These are phyloP conservation scores for Tolypocladium cylindrosporum DNA, from an alignment of 2,329 filamentous ascomycete genomes.

Conservation along the genomic window DNA sequence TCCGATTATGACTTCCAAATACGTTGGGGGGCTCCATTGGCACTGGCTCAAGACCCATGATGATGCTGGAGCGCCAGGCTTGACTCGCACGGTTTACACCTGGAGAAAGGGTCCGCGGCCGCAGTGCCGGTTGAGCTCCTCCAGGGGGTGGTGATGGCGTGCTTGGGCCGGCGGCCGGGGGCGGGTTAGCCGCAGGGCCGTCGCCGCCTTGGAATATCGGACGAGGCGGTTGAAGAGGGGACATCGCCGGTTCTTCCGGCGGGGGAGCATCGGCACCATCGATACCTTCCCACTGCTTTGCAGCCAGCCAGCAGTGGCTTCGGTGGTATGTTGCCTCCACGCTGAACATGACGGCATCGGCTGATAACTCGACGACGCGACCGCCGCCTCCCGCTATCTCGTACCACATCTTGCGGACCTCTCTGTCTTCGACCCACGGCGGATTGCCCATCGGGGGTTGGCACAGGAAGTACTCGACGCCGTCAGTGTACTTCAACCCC, in stretches of 20 bases:
- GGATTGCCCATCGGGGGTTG: conserved; percentile 61
- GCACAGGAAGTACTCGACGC: conserved; percentile 75
- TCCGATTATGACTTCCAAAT: conserved; percentile 20
- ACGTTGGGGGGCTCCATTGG: conserved; percentile 22
- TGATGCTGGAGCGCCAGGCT: conserved; percentile 31
- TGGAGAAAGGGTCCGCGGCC: conserved; percentile 28
- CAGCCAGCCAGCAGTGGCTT: conserved; percentile 45
- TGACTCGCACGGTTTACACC: conserved; percentile 21
- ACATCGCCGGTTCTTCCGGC: conserved; percentile 22
- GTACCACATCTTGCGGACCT: conserved; percentile 63
- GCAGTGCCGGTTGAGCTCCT: conserved; percentile 16
- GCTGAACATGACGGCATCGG: conserved; percentile 51
- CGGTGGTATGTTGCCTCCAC: conserved; percentile 51
- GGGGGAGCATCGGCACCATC: conserved; percentile 16
- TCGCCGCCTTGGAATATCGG: conserved; percentile 23
- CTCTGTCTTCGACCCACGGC: conserved; percentile 61
- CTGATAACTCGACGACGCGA: conserved; percentile 43
- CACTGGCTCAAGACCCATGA: conserved; percentile 32
- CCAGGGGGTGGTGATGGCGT: conserved; percentile 18
- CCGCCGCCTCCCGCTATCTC: conserved; percentile 56
- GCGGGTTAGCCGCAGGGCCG: conserved; percentile 12
- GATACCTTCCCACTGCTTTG: conserved; percentile 36
- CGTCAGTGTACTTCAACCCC: conserved; percentile 56
- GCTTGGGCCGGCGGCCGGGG: conserved; percentile 9
- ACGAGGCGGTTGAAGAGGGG: conserved; percentile 26